These are phyloP conservation scores for Alternaria atra DNA, from an alignment of 2,329 filamentous ascomycete species.

Conservation along the genomic window DNA sequence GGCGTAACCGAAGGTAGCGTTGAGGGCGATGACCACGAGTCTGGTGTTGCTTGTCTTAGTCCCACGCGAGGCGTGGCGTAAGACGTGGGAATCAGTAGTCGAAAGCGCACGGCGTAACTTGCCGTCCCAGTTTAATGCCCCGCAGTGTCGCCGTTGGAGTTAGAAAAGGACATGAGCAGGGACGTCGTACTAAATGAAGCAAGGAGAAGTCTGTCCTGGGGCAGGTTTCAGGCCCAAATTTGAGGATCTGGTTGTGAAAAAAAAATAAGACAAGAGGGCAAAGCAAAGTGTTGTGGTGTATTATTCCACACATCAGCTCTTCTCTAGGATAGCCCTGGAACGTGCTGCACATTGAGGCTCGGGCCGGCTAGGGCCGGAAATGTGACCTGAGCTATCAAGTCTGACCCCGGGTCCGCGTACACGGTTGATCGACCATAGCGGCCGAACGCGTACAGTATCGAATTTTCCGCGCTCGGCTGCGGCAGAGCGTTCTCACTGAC, in stretches of 20 bases:
- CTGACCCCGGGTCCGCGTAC: conserved; percentile 22
- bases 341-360: conserved; percentile 38
- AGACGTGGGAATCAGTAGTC: conserved; percentile 9
- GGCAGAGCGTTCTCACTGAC: conserved; percentile 17
- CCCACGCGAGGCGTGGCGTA: conserved; percentile 22
- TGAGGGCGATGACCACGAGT: conserved; percentile 16
- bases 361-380: conserved; percentile 44
- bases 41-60: conserved; percentile 16
- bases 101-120: conserved; percentile 10
- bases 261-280: conserved; percentile 11
- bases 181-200: conserved; percentile 20
- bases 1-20: conserved; percentile 20
- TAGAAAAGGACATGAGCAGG: conserved; percentile 3
- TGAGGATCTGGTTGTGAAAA: neutral
- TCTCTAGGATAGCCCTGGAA: conserved; percentile 25
- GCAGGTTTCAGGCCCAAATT: conserved; percentile 12
- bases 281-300: conserved; percentile 21
- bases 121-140: conserved; percentile 8
- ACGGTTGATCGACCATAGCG: conserved; percentile 45
- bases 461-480: conserved; percentile 30
- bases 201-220: conserved; percentile 6
- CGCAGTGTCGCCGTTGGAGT: conserved; percentile 9
- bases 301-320: conserved; percentile 9
- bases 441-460: conserved; percentile 27
- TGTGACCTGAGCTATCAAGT: conserved; percentile 29